Evolutionary conservation across 73 alveolate species (phyloP).

Genomic region (Paramecium caudatum): DNA sequence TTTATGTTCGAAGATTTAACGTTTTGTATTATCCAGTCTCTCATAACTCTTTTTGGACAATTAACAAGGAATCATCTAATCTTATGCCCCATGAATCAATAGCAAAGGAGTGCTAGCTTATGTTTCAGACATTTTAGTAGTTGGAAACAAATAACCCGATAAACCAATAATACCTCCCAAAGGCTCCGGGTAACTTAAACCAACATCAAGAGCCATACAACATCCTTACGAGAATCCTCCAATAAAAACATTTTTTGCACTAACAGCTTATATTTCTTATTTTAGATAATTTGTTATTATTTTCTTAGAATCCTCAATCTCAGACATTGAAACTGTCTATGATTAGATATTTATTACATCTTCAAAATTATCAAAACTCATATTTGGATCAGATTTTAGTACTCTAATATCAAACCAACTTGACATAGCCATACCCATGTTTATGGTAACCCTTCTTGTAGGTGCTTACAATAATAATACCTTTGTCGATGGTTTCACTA

Average conservation of each 20-base stretch:
- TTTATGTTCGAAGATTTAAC: neutral
- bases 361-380: neutral
- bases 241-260: constrained; percentile 51
- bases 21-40: neutral
- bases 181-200: constrained; percentile 24
- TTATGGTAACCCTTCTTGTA: constrained; percentile 78
- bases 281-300: constrained; percentile 42
- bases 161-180: constrained; percentile 61
- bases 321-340: constrained; percentile 37
- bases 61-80: neutral
- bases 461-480: constrained; percentile 95
- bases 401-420: constrained; percentile 92
- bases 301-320: constrained; percentile 49
- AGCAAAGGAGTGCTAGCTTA: neutral
- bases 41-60: neutral
- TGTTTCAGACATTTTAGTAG: neutral
- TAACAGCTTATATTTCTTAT: constrained; percentile 39
- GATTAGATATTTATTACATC: neutral
- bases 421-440: constrained; percentile 77
- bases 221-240: constrained; percentile 74
- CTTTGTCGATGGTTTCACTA: constrained; percentile 78
- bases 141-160: constrained; percentile 29
- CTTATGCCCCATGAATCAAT: neutral
- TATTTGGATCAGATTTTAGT: neutral
- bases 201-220: constrained; percentile 61